Evolutionary conservation across 495 filamentous ascomycete species (phyloP).

Genomic region (Evernia prunastri): DNA sequence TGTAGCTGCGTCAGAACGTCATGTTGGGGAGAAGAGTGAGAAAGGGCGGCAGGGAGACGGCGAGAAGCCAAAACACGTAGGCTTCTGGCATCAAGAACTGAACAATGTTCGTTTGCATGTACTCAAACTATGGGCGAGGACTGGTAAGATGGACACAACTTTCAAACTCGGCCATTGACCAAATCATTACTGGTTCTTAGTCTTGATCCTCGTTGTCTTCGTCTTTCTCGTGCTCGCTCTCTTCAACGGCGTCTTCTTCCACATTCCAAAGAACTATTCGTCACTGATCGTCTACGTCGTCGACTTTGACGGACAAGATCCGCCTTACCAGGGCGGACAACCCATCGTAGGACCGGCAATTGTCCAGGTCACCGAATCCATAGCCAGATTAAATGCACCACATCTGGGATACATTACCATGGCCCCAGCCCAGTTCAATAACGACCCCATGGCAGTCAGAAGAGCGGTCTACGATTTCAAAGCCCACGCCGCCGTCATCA

Average conservation of each 20-base stretch:
- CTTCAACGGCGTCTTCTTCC: constrained; percentile 54
- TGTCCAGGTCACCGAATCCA: constrained; percentile 35
- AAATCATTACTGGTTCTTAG: constrained; percentile 28
- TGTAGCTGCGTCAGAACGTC: background rate
- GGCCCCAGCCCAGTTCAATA: constrained; percentile 47
- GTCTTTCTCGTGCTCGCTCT: constrained; percentile 50
- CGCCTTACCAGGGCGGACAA: constrained; percentile 42
- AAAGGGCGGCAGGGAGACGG: background rate
- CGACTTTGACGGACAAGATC: constrained; percentile 56
- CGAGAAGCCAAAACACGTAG: constrained; percentile 35
- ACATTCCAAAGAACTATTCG: constrained; percentile 43
- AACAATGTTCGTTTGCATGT: constrained; percentile 42
- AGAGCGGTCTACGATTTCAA: constrained; percentile 56
- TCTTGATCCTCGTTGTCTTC: constrained; percentile 47
- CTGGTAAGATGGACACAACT: constrained; percentile 31
- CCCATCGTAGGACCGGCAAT: constrained; percentile 53
- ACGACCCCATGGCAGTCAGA: constrained; percentile 53
- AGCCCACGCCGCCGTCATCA: constrained; percentile 56
- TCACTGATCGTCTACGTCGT: constrained; percentile 52
- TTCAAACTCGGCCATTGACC: background rate
- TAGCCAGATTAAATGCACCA: constrained; percentile 28
- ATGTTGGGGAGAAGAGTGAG: background rate
- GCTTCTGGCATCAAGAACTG: constrained; percentile 48
- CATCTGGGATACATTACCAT: constrained; percentile 47
- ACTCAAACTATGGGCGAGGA: constrained; percentile 35